Evolutionary conservation across 2,329 filamentous ascomycete species (phyloP), one percentile per base, ranked within the genome.

Genomic region (Pyricularia pennisetigena): DNA sequence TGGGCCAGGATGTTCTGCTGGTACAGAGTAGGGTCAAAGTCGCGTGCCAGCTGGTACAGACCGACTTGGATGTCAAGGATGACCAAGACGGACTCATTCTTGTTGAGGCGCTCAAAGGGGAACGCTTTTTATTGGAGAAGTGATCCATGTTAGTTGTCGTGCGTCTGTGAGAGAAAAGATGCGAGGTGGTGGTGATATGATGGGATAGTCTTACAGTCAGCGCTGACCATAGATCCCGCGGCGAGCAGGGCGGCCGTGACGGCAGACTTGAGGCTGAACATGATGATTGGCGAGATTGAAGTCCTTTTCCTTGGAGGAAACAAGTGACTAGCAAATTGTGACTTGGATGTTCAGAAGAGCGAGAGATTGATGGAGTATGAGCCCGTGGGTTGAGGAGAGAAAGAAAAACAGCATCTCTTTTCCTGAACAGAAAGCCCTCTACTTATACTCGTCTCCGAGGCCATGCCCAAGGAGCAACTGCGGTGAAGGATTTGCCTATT

Each of bases 1-100:
- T 92, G 90, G 0, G 87, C 90, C 61, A 91, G 78, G 71, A 92
- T 86, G 76, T 86, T 86, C 75, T 89, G 85, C 70, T 85, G 83
- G 81, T 86, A 93, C 49, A 89, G 82, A 10, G 83, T 86, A 14
- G 87, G 79, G 68, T 89, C 84, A 74, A 85, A 91, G 78, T 94
- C 91, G 57, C 88, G 84, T 54, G 88, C 88, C 6, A 86, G 72
- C 63, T 79, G 78, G 74, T 83, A 87, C 61, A 89, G 82, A 29
- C 86, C 87, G 70, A 85, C 82, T 74, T 88, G 86, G 68, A 87
- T 78, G 72, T 88, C 86, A 59, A 88, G 79, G 65, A 88, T 82
- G 28, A 89, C 75, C 65, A 89, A 82, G 49, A 75, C 74, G 10
- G 76, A 73, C 65, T 77, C 71, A 69, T 76, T 73, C 69, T 75